Conservation (phyloP, 345 rosid species). For the Sonneratia alba region DNA sequence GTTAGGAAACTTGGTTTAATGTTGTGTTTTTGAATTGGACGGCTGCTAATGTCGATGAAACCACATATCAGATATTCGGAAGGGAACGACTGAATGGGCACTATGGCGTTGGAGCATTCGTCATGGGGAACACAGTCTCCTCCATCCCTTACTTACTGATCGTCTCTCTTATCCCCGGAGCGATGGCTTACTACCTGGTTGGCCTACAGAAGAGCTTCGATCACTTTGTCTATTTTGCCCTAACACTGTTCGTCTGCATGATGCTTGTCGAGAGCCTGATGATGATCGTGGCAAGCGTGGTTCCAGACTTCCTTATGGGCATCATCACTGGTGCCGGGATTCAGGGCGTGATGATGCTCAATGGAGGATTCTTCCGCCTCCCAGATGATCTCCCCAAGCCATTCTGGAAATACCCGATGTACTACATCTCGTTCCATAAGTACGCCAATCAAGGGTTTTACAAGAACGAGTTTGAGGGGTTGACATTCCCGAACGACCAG, state of each 20-base stretch:
- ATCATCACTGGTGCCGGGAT: slow-evolving; percentile 44
- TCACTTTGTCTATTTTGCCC: slow-evolving; percentile 30
- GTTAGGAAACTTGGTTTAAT: too few species aligned
- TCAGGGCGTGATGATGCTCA: slow-evolving; percentile 41
- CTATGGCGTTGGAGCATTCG: slow-evolving; percentile 37
- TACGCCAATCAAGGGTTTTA: slow-evolving; percentile 24
- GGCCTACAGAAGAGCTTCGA: slow-evolving; percentile 28
- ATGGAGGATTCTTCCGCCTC: slow-evolving; percentile 38
- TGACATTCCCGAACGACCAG: slow-evolving; percentile 10
- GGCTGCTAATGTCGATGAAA: background rate
- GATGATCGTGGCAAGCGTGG: slow-evolving; percentile 49
- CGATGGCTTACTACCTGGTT: slow-evolving; percentile 31
- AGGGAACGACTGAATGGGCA: slow-evolving; percentile 54
- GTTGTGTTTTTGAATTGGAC: too few species aligned
- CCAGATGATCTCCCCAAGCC: slow-evolving; percentile 36
- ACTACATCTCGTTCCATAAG: slow-evolving; percentile 28
- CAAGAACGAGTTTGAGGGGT: slow-evolving; percentile 26
- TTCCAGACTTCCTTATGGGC: slow-evolving; percentile 49
- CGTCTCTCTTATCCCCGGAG: slow-evolving; percentile 35
- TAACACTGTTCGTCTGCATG: slow-evolving; percentile 27
- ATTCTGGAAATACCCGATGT: slow-evolving; percentile 37
- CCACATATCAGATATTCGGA: slow-evolving; percentile 22
- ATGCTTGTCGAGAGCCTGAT: slow-evolving; percentile 43
- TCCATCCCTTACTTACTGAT: slow-evolving; percentile 31
- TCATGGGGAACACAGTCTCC: slow-evolving; percentile 40